phyloP scores from a whole-genome alignment of 2,329 filamentous ascomycete genomes.

The Hypocrella siamensis region DNA sequence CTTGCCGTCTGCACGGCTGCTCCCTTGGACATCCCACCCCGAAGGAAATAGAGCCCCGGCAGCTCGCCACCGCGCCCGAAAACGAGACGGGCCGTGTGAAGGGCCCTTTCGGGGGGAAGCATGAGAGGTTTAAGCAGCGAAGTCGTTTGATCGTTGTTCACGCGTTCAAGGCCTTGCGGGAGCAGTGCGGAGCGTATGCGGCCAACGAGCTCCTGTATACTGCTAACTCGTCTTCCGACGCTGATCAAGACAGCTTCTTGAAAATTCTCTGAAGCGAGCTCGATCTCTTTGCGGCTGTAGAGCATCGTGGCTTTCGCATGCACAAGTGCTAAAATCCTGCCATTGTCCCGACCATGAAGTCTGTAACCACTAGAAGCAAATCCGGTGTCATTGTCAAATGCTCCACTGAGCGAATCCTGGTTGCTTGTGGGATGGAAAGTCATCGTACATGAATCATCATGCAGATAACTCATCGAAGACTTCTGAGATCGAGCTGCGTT shows the following conservation, averaged over 20 bases:
- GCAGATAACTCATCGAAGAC: not conserved
- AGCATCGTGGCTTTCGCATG: conserved; percentile 99
- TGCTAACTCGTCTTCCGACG: conserved; percentile 51
- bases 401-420: no score
- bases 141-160: conserved; percentile 4
- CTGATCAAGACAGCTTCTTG: conserved; percentile 90
- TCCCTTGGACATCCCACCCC: conserved; percentile 54
- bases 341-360: conserved; percentile 76
- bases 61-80: conserved; percentile 63
- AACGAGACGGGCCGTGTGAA: conserved; percentile 67
- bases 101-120: conserved; percentile 67
- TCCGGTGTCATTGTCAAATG: conserved; percentile 7
- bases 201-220: conserved; percentile 64
- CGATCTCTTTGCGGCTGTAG: conserved; percentile 74
- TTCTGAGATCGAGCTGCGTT: not conserved
- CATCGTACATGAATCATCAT: no score
- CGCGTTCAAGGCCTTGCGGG: conserved; percentile 7
- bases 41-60: conserved; percentile 61
- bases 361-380: conserved; percentile 49
- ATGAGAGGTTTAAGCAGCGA: conserved; percentile 42
- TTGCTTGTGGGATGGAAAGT: no score
- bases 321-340: conserved; percentile 79
- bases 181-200: conserved; percentile 59
- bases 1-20: conserved; percentile 86
- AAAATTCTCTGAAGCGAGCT: conserved; percentile 70